phyloP scores from a whole-genome alignment of 148 eudicot species.

The Heliosperma pusillum region DNA sequence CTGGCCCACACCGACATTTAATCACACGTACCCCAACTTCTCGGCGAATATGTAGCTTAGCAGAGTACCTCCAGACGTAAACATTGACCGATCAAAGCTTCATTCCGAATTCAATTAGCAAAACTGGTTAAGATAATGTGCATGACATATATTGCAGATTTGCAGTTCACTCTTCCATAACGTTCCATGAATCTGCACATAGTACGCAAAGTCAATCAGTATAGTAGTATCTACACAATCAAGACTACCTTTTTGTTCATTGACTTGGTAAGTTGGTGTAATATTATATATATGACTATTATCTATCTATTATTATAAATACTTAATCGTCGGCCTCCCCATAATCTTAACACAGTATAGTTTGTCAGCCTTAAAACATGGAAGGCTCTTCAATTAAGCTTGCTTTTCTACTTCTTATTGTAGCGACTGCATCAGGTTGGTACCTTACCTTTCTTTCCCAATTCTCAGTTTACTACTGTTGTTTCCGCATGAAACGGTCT shows the following conservation, averaged over 20 bases:
- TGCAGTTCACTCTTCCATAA: constrained; percentile 10
- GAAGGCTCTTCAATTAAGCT: constrained; percentile 15
- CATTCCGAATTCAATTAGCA: constrained; percentile 1
- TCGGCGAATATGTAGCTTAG: background rate
- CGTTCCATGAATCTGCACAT: constrained; percentile 10
- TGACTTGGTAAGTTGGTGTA: background rate
- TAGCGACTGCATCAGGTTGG: constrained; percentile 17
- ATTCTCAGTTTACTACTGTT: background rate
- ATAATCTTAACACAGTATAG: background rate
- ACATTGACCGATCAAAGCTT: constrained; percentile 6
- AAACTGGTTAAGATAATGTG: background rate
- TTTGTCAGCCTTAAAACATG: background rate
- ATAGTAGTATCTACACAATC: background rate
- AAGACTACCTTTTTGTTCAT: background rate
- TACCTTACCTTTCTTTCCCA: background rate
- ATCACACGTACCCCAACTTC: too few relatives aligned
- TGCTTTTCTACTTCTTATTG: constrained; percentile 10
- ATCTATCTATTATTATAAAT: background rate
- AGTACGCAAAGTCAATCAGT: background rate
- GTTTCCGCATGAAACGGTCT: background rate
- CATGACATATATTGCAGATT: constrained; percentile 1
- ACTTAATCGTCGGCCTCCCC: background rate
- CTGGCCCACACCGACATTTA: too few relatives aligned
- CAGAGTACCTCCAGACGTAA: background rate
- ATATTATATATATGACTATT: too few relatives aligned